Base-by-base conservation (phyloP, 2,329 filamentous ascomycete genomes). In the Pseudopyricularia javanii region DNA sequence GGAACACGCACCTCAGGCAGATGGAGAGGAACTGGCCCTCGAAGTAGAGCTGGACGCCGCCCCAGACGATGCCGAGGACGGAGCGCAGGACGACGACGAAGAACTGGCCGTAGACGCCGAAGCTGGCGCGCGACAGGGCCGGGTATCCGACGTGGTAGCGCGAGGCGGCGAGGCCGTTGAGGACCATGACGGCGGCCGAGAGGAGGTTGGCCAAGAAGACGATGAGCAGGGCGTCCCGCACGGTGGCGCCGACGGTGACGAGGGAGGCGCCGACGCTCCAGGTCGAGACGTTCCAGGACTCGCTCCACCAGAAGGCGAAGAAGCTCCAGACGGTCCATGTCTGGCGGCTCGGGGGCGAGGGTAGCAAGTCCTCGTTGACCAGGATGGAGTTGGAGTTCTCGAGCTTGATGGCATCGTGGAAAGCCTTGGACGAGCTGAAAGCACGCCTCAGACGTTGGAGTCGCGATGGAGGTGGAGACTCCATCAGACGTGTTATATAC, bases 91-190 rank as follows among this genome's bases (percentile, higher is more conserved):
- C 66, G 37, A 71, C 63, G 54, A 68, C 64, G 54, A 71, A 69
- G 54, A 68, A 68, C 2, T 68, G 64, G n/a, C 69, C 69, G 61
- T 66, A 72, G 58, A 69, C 68, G 14, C 69, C 69, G 64, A 68
- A 69, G 20, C 66, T 61, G 0, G 63, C 62, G 12, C 69, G 62
- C 45, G 63, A 65, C 28, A 69, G 64, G 14, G 70, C 63, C 7
- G 69, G 65, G 17, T 68, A 73, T 5, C 67, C 69, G 47, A 71
- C 61, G 56, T 72, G 69, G 55, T 73, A 73, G 17, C 37, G 37
- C 5, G 37, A 43, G 37, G 37, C 37, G 37, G 37, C 37, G 37
- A 43, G 22, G 9, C 37, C 37, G 6, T 43, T 43, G n/a, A 43
- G 37, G 5, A 43, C 37, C 65, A 71, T 71, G 49, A 68, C 68